Percentiles rank a stretch among this genome's conserved stretches.
These are phyloP conservation scores for Berberis vulgaris DNA, from an alignment of 164 flowering plant genomes.

Conservation along the genomic window DNA sequence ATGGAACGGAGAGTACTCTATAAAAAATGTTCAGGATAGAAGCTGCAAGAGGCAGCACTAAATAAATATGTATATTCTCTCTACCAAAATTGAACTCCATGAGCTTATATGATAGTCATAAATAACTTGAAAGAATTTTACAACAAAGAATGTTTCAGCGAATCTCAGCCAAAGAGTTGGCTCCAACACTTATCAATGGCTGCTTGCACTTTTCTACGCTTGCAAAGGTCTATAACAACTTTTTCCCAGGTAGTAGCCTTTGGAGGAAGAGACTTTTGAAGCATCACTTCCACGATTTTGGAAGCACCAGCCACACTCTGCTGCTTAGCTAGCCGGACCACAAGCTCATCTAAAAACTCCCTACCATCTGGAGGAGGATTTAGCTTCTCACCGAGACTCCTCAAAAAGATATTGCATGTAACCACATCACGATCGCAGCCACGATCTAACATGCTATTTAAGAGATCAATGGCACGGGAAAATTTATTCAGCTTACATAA, in stretches of 20 bases:
- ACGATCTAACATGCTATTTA: slow-evolving; percentile 56
- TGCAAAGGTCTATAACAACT: slow-evolving; percentile 46
- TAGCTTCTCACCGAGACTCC: slow-evolving; percentile 40
- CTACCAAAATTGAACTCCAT: slow-evolving; percentile 5
- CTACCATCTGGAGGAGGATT: slow-evolving; percentile 52
- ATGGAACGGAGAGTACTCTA: too few species aligned
- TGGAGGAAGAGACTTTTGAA: slow-evolving; percentile 57
- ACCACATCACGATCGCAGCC: slow-evolving; percentile 68
- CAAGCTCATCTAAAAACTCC: slow-evolving; percentile 75
- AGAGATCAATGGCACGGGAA: slow-evolving; percentile 53
- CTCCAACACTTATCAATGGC: slow-evolving; percentile 55
- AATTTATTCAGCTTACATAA: slow-evolving; percentile 49
- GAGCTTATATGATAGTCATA: slow-evolving; percentile 8
- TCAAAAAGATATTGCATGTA: slow-evolving; percentile 68
- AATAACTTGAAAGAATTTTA: slow-evolving; percentile 10
- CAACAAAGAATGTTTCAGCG: slow-evolving; percentile 13
- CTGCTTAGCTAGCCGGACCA: slow-evolving; percentile 39
- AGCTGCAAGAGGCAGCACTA: background rate
- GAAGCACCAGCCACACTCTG: slow-evolving; percentile 51
- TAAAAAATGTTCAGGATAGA: background rate
- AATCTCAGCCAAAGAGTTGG: slow-evolving; percentile 26
- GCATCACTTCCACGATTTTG: slow-evolving; percentile 60
- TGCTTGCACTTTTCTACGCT: slow-evolving; percentile 36
- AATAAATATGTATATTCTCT: background rate
- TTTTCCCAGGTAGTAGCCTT: slow-evolving; percentile 54